A percentile compares a stretch with the other conserved stretches of the same genome.
These are phyloP conservation scores for Diplotaxis tenuifolia DNA, from an alignment of 345 rosid genomes.

Conservation along the genomic window DNA sequence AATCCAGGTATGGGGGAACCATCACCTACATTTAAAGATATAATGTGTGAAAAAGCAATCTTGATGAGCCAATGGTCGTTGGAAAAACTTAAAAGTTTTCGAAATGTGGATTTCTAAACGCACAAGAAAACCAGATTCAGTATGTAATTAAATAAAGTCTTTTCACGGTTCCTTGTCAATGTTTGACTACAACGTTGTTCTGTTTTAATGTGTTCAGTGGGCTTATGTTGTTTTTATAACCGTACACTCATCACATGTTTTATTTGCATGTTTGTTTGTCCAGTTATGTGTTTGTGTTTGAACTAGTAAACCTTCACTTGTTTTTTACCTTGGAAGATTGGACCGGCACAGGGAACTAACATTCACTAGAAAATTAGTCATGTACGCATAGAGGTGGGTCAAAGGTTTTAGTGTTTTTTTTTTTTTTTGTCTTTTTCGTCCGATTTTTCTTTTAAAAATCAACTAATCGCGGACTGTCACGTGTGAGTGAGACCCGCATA, in stretches of 20 bases:
- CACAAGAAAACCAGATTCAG: not conserved
- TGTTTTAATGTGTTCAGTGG: not conserved
- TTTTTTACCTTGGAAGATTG: not conserved
- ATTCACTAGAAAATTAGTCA: not conserved
- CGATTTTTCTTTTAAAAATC: too few relatives aligned
- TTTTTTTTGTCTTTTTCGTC: too few relatives aligned
- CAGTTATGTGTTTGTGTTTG: not conserved
- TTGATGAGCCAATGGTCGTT: not conserved
- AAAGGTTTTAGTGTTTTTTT: too few relatives aligned
- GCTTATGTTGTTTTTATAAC: not conserved
- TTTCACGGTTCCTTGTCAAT: not conserved
- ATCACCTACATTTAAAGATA: not conserved
- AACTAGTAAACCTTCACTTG: not conserved
- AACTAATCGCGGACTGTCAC: too few relatives aligned
- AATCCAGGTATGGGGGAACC: not conserved
- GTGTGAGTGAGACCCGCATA: too few relatives aligned
- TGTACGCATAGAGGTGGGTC: too few relatives aligned
- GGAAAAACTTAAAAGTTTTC: not conserved
- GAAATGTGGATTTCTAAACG: not conserved
- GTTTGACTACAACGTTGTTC: not conserved
- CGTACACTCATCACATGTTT: not conserved
- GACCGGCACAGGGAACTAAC: not conserved
- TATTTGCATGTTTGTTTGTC: not conserved
- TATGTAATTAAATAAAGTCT: not conserved
- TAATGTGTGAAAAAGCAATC: not conserved